Percentiles rank a stretch among this genome's conserved stretches.
Evolutionary conservation across 73 alveolate genomes (phyloP).

Genomic region (Breviolum minutum): DNA sequence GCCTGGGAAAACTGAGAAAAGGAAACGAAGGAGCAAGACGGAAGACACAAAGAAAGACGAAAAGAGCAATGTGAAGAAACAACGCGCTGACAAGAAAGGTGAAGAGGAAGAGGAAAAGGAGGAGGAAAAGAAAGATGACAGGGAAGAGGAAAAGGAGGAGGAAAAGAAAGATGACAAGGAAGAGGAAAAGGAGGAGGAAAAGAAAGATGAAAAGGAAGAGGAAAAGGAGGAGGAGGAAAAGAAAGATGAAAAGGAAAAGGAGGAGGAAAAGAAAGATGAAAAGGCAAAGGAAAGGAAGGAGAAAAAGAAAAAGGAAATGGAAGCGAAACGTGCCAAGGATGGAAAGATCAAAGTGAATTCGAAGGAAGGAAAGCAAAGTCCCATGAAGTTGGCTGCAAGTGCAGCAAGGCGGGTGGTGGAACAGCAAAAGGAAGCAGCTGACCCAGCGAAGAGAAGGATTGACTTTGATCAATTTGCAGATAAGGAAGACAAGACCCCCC

Average conservation of each 20-base stretch:
- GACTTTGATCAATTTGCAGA: background rate
- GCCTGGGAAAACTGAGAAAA: too few species aligned
- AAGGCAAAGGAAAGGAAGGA: background rate
- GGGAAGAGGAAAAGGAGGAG: background rate
- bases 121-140: background rate
- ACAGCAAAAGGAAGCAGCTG: background rate
- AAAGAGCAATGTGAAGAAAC: background rate
- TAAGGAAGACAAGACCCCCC: too few species aligned
- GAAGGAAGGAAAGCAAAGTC: background rate
- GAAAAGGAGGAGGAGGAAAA: background rate
- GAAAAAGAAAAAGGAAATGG: background rate
- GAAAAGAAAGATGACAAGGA: background rate
- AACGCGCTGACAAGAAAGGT: background rate
- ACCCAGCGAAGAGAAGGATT: background rate
- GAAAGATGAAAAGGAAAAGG: background rate
- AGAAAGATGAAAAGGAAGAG: background rate
- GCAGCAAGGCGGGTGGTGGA: background rate
- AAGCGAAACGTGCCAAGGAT: background rate
- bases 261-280: background rate
- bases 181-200: background rate
- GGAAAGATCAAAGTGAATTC: background rate
- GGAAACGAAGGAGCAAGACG: background rate
- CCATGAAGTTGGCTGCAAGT: constrained; percentile 2
- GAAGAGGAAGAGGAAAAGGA: background rate
- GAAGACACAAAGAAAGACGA: background rate